Evolutionary conservation across 495 filamentous ascomycete genomes (phyloP).

Genomic region (Lophiostoma macrostomum): DNA sequence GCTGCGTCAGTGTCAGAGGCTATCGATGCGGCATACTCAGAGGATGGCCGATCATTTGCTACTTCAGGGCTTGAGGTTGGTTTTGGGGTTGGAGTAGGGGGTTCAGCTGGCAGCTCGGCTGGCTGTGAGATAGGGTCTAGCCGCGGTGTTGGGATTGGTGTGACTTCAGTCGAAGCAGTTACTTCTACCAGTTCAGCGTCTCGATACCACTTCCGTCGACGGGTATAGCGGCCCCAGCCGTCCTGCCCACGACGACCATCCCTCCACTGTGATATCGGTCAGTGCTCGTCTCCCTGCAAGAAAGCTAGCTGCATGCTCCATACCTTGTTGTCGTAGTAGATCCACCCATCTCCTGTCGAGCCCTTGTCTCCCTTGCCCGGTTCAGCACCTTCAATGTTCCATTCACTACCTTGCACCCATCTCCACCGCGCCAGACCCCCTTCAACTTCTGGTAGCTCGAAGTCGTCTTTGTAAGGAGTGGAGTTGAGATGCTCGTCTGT

Average conservation of each 20-base stretch:
- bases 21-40: not conserved
- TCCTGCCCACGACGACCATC: constrained; percentile 85
- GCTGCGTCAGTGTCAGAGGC: constrained; percentile 13
- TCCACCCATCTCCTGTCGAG: constrained; percentile 64
- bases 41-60: not conserved
- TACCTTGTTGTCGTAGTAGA: constrained; percentile 98
- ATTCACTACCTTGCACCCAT: constrained; percentile 81
- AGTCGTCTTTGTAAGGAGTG: constrained; percentile 72
- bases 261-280: constrained; percentile 79
- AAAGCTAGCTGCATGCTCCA: not conserved
- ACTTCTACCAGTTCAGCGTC: constrained; percentile 92
- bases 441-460: constrained; percentile 82
- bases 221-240: constrained; percentile 92
- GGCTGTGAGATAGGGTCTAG: constrained; percentile 21
- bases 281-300: no score
- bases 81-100: constrained; percentile 8
- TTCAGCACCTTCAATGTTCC: constrained; percentile 78
- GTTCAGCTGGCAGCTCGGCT: constrained; percentile 8
- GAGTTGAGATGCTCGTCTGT: constrained; percentile 92
- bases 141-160: constrained; percentile 41
- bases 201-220: constrained; percentile 87
- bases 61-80: not conserved
- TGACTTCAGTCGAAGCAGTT: constrained; percentile 45
- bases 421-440: constrained; percentile 78
- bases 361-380: constrained; percentile 42